Evolutionary conservation across 108 stramenopile genomes (phyloP).

Genomic region (Fistulifera pelliculosa): DNA sequence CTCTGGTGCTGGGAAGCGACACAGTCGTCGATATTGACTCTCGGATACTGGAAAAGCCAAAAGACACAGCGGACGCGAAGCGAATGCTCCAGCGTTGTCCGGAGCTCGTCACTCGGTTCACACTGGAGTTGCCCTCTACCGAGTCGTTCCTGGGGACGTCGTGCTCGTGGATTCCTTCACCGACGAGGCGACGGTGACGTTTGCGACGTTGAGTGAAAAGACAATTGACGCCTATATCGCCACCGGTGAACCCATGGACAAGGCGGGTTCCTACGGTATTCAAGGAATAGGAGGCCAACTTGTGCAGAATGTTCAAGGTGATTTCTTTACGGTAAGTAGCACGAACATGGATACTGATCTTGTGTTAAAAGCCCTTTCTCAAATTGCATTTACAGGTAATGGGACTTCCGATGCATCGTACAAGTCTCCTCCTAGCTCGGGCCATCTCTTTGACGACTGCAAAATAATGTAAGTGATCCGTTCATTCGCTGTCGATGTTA

Average conservation of each 20-base stretch:
- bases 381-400: too few relatives aligned
- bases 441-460: too few relatives aligned
- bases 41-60: slow-evolving; percentile 83
- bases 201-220: slow-evolving; percentile 45
- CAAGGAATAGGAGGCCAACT: slow-evolving; percentile 85
- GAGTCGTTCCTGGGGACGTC: slow-evolving; percentile 13
- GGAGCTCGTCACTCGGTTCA: slow-evolving; percentile 84
- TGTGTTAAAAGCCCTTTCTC: too few relatives aligned
- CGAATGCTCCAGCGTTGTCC: slow-evolving; percentile 62
- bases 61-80: slow-evolving; percentile 53
- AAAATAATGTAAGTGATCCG: too few relatives aligned
- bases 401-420: slow-evolving; percentile 88
- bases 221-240: slow-evolving; percentile 79
- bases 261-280: slow-evolving; percentile 94
- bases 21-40: slow-evolving; percentile 71
- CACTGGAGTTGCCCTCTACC: slow-evolving; percentile 79
- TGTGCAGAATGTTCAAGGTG: slow-evolving; percentile 64
- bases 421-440: slow-evolving; percentile 41
- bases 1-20: slow-evolving; percentile 62
- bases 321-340: slow-evolving; percentile 86
- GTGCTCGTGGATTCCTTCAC: slow-evolving; percentile 51
- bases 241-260: slow-evolving; percentile 93
- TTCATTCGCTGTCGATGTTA: too few relatives aligned
- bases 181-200: slow-evolving; percentile 75
- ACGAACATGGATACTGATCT: too few relatives aligned